A percentile compares a stretch with the other conserved stretches of the same genome.
Evolutionary conservation across 306 rosid genomes (phyloP).

Genomic region (Rubus idaeus): DNA sequence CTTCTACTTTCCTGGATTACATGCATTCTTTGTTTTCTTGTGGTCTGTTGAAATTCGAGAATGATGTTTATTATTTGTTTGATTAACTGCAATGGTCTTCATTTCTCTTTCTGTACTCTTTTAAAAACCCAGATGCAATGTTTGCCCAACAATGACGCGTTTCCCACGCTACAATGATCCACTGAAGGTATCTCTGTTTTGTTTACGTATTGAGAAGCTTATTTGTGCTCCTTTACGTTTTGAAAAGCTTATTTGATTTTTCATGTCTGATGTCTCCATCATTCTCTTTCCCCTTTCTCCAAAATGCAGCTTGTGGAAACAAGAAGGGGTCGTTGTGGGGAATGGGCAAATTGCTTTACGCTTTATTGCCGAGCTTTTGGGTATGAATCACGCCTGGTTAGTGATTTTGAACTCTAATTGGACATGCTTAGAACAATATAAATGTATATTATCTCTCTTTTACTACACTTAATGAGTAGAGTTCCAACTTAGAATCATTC

Average conservation of each 20-base stretch:
- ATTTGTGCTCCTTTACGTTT: background rate
- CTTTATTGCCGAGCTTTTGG: conserved; percentile 93
- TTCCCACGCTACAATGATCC: conserved; percentile 94
- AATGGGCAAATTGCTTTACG: conserved; percentile 98
- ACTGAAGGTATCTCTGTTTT: conserved; percentile 53
- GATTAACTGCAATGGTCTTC: background rate
- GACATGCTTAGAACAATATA: background rate
- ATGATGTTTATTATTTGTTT: conserved; percentile 2
- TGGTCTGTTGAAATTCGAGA: background rate
- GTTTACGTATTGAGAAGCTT: conserved; percentile 16
- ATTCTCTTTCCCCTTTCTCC: conserved; percentile 17
- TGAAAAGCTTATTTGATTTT: conserved; percentile 23
- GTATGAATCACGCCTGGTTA: conserved; percentile 81
- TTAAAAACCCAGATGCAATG: conserved; percentile 53
- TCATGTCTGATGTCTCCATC: conserved; percentile 18
- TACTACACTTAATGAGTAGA: background rate
- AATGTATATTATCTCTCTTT: background rate
- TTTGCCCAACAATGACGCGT: conserved; percentile 59
- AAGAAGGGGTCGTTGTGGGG: conserved; percentile 93
- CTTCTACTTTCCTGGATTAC: background rate
- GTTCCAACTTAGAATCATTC: background rate
- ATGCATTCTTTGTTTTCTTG: conserved; percentile 1
- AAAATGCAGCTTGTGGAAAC: conserved; percentile 84
- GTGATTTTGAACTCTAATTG: conserved; percentile 33
- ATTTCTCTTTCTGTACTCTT: conserved; percentile 21